These are phyloP conservation scores for Gracilariopsis chorda DNA, from an alignment of 23 red algal genomes.

Conservation along the genomic window DNA sequence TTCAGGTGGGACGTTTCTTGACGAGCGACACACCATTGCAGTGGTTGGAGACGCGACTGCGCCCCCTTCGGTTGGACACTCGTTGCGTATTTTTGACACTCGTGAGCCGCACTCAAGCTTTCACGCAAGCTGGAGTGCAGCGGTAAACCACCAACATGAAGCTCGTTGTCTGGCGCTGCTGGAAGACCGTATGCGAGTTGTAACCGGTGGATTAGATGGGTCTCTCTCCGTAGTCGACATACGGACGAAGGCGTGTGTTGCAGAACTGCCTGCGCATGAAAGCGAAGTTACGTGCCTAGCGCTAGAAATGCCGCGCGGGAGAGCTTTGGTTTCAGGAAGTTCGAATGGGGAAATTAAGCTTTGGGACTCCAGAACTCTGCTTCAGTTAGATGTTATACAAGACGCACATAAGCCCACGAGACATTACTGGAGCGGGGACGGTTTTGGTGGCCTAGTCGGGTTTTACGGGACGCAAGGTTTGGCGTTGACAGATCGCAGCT, in stretches of 20 bases:
- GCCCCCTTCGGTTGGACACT: slow-evolving; percentile 52
- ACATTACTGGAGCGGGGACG: slow-evolving; percentile 72
- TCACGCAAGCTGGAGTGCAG: slow-evolving; percentile 53
- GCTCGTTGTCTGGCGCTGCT: slow-evolving; percentile 74
- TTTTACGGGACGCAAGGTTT: slow-evolving; percentile 59
- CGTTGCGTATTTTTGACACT: slow-evolving; percentile 79
- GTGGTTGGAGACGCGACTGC: slow-evolving; percentile 74
- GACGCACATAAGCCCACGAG: slow-evolving; percentile 68
- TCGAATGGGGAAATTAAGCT: slow-evolving; percentile 70
- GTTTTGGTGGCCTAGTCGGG: slow-evolving; percentile 72
- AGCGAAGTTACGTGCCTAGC: slow-evolving; percentile 76
- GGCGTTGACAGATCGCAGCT: slow-evolving; percentile 66
- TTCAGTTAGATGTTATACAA: slow-evolving; percentile 59
- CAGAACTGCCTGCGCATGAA: slow-evolving; percentile 74
- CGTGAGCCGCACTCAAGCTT: slow-evolving; percentile 55
- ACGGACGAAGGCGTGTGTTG: slow-evolving; percentile 64
- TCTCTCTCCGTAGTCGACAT: slow-evolving; percentile 75
- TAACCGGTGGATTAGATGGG: slow-evolving; percentile 85
- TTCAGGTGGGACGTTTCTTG: slow-evolving; percentile 64
- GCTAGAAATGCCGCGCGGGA: slow-evolving; percentile 64
- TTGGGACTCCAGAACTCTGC: slow-evolving; percentile 85
- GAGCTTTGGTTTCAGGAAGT: slow-evolving; percentile 70
- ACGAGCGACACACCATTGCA: slow-evolving; percentile 77
- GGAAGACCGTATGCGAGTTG: slow-evolving; percentile 73
- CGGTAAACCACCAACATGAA: slow-evolving; percentile 54